Percentiles rank a stretch among this genome's conserved stretches.
phyloP scores from a whole-genome alignment of 2,329 filamentous ascomycete species.

The Colletotrichum abscissum region DNA sequence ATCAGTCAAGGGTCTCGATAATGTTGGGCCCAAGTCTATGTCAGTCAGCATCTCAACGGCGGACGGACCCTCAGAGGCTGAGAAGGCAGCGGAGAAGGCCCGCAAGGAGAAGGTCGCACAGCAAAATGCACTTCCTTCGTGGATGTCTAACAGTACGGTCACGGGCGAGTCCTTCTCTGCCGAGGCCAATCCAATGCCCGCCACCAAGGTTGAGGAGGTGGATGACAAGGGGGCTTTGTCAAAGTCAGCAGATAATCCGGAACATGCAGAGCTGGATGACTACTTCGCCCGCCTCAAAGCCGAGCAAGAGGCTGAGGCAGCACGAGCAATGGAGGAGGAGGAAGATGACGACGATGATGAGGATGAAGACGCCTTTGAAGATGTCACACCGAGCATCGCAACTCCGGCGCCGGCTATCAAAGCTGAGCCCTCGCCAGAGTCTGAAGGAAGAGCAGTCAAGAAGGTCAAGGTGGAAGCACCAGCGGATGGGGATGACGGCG shows the following conservation, averaged over 20 bases:
- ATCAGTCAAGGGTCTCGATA: constrained; percentile 75
- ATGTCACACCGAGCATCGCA: constrained; percentile 51
- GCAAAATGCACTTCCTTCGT: constrained; percentile 77
- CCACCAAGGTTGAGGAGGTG: constrained; percentile 55
- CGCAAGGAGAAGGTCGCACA: constrained; percentile 73
- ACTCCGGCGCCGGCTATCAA: constrained; percentile 45
- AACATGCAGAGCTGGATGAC: constrained; percentile 70
- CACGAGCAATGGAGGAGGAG: constrained; percentile 43
- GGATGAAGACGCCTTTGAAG: constrained; percentile 61
- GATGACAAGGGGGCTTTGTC: constrained; percentile 58
- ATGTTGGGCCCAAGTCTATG: constrained; percentile 75
- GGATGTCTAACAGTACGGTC: constrained; percentile 79
- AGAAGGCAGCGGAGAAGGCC: constrained; percentile 72
- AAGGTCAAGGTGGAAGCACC: constrained; percentile 69
- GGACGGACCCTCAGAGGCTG: constrained; percentile 74
- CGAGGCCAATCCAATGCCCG: constrained; percentile 47
- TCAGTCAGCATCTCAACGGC: constrained; percentile 75
- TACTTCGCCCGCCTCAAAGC: constrained; percentile 75
- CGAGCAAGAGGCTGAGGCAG: constrained; percentile 63
- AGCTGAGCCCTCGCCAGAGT: constrained; percentile 46
- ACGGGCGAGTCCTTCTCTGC: constrained; percentile 69
- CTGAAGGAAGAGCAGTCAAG: constrained; percentile 65
- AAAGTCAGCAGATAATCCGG: constrained; percentile 58
- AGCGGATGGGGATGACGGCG: constrained; percentile 57
- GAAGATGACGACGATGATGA: constrained; percentile 45